Evolutionary conservation across 2,329 filamentous ascomycete species (phyloP), one percentile per base, ranked within the genome.

Genomic region (Colletotrichum spaethianum): DNA sequence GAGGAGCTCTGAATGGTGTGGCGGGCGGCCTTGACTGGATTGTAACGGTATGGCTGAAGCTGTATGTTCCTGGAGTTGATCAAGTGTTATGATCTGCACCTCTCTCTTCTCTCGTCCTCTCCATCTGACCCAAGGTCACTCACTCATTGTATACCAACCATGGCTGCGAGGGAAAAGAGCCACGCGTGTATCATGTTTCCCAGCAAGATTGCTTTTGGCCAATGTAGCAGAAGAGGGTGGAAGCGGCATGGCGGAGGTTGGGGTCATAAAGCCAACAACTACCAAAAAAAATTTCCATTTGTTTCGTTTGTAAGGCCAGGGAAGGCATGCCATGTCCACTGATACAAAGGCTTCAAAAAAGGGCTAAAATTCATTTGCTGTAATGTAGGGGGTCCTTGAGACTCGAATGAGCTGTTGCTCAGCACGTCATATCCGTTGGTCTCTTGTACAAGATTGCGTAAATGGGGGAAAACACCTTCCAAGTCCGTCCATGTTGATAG

Each of bases 1-100:
- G 82, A 83, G 42, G 81, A 83, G 77, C 76, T 83, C 65, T 84
- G 79, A 77, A 42, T 2, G 3, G 36, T 33, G 2, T 33, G 18
- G 8, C 11, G 28, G 31, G 11, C 18, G 16, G n/a, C 14, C 26
- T 48, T 31, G 28, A 28, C 42, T 60, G 52, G 31, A 42, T 53
- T 48, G 26, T 42, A 56, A 55, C 60, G 53, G 60, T 38, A 40
- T 56, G 18, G 28, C 42, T 46, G 5, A 31, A 46, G 11, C 26
- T 36, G 7, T 48, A 28, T 67, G 61, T 23, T 31, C 18, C 11
- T 48, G 28, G 23, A 36, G 33, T 26, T 48, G 53, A 38, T 53
- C 55, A 28, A 46, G 61, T 60, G 38, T 59, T 23, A 57, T n/a
- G 31, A 48, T 50, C 36, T 38, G 55, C 36, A 31, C 40, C 33